These are phyloP conservation scores for Hortiboletus campestris DNA, from an alignment of 768 basidiomycete genomes.

Conservation along the genomic window DNA sequence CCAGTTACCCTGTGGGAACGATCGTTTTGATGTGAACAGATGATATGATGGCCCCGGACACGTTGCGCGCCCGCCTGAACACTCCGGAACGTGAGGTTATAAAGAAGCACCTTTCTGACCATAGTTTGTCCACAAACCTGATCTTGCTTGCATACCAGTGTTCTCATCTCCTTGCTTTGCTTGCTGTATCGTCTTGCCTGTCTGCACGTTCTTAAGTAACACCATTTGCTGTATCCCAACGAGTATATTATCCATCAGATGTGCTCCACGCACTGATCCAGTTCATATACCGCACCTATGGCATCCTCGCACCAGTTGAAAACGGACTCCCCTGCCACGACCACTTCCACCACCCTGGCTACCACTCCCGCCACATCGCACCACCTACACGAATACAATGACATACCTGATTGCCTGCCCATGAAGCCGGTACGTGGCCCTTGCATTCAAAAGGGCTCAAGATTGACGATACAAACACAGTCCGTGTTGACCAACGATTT, in stretches of 20 bases:
- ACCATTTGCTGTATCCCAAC: neutral
- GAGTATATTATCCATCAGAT: neutral
- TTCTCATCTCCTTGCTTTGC: neutral
- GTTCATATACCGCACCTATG: neutral
- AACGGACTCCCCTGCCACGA: neutral
- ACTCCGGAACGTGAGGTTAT: neutral
- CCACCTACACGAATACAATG: neutral
- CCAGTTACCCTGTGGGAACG: no score
- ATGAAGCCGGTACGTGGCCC: neutral
- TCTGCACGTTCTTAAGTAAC: neutral
- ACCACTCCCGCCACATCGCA: neutral
- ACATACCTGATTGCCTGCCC: neutral
- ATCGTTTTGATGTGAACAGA: neutral
- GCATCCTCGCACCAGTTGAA: neutral
- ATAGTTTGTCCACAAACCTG: neutral
- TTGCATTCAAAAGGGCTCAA: no score
- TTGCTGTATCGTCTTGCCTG: slow-evolving; percentile 1
- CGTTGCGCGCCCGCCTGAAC: neutral
- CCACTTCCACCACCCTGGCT: neutral
- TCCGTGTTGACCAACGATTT: slow-evolving; percentile 34
- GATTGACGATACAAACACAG: neutral
- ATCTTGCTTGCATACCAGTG: neutral
- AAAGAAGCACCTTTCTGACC: neutral
- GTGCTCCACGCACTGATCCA: neutral
- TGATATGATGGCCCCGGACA: neutral